Conservation (phyloP, 2,329 filamentous ascomycete species). For the Celoporthe dispersa region DNA sequence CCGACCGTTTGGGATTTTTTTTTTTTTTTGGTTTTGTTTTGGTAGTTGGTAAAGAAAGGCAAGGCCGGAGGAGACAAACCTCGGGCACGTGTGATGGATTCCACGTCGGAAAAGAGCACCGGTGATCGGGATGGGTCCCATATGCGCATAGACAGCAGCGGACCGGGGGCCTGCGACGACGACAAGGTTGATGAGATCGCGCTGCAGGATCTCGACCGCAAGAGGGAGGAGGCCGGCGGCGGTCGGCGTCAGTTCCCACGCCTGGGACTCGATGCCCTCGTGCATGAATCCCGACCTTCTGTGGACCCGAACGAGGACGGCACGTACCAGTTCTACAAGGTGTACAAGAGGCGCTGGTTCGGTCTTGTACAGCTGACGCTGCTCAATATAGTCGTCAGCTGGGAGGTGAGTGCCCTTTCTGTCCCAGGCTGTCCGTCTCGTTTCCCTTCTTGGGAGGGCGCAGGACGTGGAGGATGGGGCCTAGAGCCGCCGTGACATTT, state of each 20-base stretch:
- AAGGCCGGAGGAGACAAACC: neutral
- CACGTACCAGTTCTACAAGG: constrained; percentile 36
- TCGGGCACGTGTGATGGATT: constrained; percentile 11
- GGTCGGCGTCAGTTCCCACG: constrained; percentile 22
- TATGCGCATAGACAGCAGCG: constrained; percentile 13
- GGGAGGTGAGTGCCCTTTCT: constrained; percentile 73
- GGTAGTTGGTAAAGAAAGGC: no score
- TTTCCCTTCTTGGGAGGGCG: no score
- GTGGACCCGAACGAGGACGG: constrained; percentile 19
- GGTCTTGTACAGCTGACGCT: constrained; percentile 82
- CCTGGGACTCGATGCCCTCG: constrained; percentile 20
- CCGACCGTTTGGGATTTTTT: neutral
- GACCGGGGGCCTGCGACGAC: neutral
- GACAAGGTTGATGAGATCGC: constrained; percentile 16
- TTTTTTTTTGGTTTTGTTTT: no score
- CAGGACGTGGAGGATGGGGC: no score
- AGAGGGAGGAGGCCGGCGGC: neutral
- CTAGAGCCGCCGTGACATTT: no score
- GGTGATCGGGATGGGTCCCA: constrained; percentile 23
- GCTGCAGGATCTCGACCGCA: constrained; percentile 11
- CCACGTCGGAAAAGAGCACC: constrained; percentile 6
- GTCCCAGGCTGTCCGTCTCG: neutral
- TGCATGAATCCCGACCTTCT: constrained; percentile 15
- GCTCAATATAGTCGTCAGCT: constrained; percentile 90
- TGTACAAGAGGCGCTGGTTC: constrained; percentile 87